These are phyloP conservation scores for Fusarium longipes DNA, from an alignment of 2,329 filamentous ascomycete genomes.

Conservation along the genomic window DNA sequence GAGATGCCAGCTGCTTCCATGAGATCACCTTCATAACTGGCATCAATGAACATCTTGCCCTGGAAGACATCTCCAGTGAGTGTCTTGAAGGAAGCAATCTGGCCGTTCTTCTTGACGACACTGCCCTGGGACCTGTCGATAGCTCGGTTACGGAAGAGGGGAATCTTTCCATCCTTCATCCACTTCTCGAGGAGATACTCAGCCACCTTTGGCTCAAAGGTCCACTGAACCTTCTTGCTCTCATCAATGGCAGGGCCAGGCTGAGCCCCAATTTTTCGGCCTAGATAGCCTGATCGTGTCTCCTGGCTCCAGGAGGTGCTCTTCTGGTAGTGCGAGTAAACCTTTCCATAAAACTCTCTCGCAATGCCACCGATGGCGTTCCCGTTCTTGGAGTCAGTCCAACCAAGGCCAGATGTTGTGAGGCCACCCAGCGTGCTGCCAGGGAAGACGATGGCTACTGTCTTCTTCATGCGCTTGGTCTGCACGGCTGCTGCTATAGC, in stretches of 20 bases:
- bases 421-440: constrained; percentile 34
- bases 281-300: constrained; percentile 26
- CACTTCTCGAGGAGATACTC: constrained; percentile 34
- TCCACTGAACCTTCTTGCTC: constrained; percentile 37
- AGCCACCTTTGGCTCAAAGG: constrained; percentile 39
- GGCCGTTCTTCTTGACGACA: constrained; percentile 26
- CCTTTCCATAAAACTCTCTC: constrained; percentile 33
- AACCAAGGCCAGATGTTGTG: constrained; percentile 36
- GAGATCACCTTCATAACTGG: constrained; percentile 38
- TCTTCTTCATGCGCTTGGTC: constrained; percentile 35
- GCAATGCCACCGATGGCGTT: constrained; percentile 38
- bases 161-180: constrained; percentile 35
- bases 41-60: constrained; percentile 40
- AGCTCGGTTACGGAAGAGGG: constrained; percentile 30
- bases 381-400: constrained; percentile 40
- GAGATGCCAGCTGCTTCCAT: constrained; percentile 37
- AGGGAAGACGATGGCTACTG: constrained; percentile 35
- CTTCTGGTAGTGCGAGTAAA: constrained; percentile 31
- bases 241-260: constrained; percentile 36
- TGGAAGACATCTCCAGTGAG: constrained; percentile 15
- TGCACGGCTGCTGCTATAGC: constrained; percentile 37
- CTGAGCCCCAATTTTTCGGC: constrained; percentile 30
- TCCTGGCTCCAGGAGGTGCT: constrained; percentile 24
- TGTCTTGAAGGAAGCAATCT: constrained; percentile 33
- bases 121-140: constrained; percentile 25